Base-by-base conservation (phyloP, 257 asterid genomes). In the Hygrophila difformis region DNA sequence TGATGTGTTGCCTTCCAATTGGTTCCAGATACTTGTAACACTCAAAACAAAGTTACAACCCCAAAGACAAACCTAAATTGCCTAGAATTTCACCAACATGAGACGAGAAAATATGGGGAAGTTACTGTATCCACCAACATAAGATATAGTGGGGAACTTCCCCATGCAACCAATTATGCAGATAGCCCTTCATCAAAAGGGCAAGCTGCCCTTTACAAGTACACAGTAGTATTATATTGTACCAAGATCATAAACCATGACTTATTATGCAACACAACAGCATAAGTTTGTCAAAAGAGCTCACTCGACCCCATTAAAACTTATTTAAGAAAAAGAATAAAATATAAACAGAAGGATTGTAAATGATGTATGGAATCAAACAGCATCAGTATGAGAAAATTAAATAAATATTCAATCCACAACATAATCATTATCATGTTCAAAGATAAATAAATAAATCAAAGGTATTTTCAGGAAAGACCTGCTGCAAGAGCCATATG, bases 401-500 rank as follows among this genome's bases (percentile, higher is more conserved):
- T n/a, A n/a, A n/a, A n/a, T n/a, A n/a, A n/a, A n/a, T n/a, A n/a
- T n/a, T n/a, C n/a, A n/a, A n/a, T n/a, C n/a, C n/a, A n/a, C n/a
- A n/a, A n/a, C n/a, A n/a, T n/a, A n/a, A n/a, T n/a, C n/a, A n/a
- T n/a, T n/a, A n/a, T n/a, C n/a, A n/a, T n/a, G n/a, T n/a, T n/a
- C n/a, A n/a, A n/a, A n/a, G n/a, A n/a, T n/a, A n/a, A n/a, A n/a
- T n/a, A 53, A 15, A 34, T 38, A 40, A 35, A 42, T 46, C 14
- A 19, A 39, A 44, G 44, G 10, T 21, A 19, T 38, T 56, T 55
- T 57, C 42, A 21, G 43, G 40, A 18, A n/a, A 37, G 63, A 84
- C 95, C 89, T 77, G 92, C 73, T 61, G 82, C 68, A 72, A 55
- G 77, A 62, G 60, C 66, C 75, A 44, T 65, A 66, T 33, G 68